Base-by-base conservation (phyloP, 2,329 filamentous ascomycete species). In the Claviceps digitariae region DNA sequence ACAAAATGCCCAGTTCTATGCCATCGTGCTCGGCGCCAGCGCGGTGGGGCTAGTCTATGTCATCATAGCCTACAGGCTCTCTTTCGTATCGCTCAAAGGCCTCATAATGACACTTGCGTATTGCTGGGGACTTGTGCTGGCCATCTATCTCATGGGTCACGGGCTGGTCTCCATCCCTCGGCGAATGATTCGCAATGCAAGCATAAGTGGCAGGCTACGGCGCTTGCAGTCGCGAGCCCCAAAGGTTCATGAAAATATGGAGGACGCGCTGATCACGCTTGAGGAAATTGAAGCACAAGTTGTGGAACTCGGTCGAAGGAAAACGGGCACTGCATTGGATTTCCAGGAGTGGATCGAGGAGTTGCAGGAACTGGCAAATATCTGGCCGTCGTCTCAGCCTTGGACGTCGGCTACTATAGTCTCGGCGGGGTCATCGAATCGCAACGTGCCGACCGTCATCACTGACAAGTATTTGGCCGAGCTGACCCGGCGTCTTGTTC, bases 341-440 rank as follows among this genome's bases (percentile, higher is more conserved):
- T 93, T 90, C 63, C 81, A 84, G 59, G 90, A 95, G 60, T 98
- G 93, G 93, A 95, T 98, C 58, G 91, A 97, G 59, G 93, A 98
- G 64, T 73, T 98, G 34, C 83, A 82, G 2, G 91, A 97, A 58
- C 80, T 84, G 57, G 82, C 83, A 46, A 83, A 79, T 60, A 68
- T 88, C 6, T 79, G 83, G 2, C 87, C 41, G 3, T 25, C 91
- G 59, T 72, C 74, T 4, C 72, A 73, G 44, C 73, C 77, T 2
- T 70, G 74, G 52, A 64, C 67, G 46, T 59, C 68, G 46, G 62
- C 66, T 47, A 65, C n/a, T n/a, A n/a, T n/a, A n/a, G n/a, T n/a
- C n/a, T n/a, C 72, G 31, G 67, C 71, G 45, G 67, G 71, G 21
- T 69, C 74, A 29, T 69, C 73, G 20, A 65, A 63, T 46, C 71